Evolutionary conservation across 768 basidiomycete species (phyloP).

Genomic region (Termitomyces sp.): DNA sequence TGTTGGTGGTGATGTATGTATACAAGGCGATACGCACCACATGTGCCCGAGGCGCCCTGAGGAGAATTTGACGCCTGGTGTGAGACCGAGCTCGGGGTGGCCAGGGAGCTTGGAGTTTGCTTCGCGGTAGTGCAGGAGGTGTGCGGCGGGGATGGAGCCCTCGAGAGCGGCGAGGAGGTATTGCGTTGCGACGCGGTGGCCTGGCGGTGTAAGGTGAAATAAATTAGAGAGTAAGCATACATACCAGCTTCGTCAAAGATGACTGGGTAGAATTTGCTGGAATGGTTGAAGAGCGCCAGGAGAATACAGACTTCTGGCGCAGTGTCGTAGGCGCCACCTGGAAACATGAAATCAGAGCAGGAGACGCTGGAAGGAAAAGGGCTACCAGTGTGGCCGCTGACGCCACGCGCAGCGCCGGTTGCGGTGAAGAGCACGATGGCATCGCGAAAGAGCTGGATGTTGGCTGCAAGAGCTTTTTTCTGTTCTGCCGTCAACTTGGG

Average conservation of each 20-base stretch:
- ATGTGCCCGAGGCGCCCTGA: constrained; percentile 91
- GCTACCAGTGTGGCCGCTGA: constrained; percentile 77
- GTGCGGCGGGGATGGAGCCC: constrained; percentile 66
- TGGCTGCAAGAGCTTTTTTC: constrained; percentile 52
- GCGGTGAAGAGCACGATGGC: constrained; percentile 85
- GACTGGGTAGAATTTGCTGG: constrained; percentile 61
- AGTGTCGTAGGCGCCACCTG: constrained; percentile 69
- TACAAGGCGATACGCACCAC: constrained; percentile 46
- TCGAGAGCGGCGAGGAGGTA: constrained; percentile 81
- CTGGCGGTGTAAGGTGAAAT: constrained; percentile 29
- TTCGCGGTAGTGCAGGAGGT: constrained; percentile 81
- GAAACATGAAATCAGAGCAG: neutral
- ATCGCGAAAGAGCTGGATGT: constrained; percentile 83
- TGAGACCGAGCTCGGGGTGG: constrained; percentile 86
- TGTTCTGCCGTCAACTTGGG: constrained; percentile 62
- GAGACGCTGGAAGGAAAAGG: neutral
- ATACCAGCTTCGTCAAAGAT: constrained; percentile 81
- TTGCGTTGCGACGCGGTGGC: constrained; percentile 89
- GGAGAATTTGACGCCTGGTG: constrained; percentile 91
- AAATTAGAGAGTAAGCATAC: constrained; percentile 19
- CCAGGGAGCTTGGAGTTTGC: constrained; percentile 86
- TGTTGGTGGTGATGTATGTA: neutral
- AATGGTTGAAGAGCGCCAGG: constrained; percentile 66
- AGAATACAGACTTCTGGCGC: constrained; percentile 84
- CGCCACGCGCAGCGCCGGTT: constrained; percentile 80